A percentile compares a stretch with the other conserved stretches of the same genome.
Evolutionary conservation across 164 flowering plant species (phyloP).

Genomic region (Houttuynia cordata): DNA sequence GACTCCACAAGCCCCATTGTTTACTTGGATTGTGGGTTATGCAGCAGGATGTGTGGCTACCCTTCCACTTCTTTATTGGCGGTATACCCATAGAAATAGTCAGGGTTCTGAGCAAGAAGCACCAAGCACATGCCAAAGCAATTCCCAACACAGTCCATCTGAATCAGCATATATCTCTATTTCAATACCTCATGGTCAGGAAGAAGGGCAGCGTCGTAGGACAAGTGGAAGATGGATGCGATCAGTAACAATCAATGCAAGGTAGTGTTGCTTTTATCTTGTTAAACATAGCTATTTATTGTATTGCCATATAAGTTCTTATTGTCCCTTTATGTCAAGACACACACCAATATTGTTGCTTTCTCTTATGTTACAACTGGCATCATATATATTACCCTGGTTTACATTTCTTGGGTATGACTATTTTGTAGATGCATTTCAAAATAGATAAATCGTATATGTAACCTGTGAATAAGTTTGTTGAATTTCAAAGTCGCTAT

Average conservation of each 20-base stretch:
- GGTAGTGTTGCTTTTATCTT: constrained; percentile 16
- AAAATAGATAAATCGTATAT: too few relatives aligned
- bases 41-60: constrained; percentile 46
- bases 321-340: too few relatives aligned
- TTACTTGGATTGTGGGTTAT: constrained; percentile 50
- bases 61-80: constrained; percentile 66
- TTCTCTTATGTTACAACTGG: too few relatives aligned
- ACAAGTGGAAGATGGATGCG: constrained; percentile 17
- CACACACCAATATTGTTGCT: too few relatives aligned
- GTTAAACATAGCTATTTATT: not conserved
- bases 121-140: constrained; percentile 22
- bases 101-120: constrained; percentile 32
- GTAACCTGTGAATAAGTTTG: too few relatives aligned
- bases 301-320: too few relatives aligned
- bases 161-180: constrained; percentile 31
- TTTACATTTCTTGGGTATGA: too few relatives aligned
- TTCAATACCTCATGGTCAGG: constrained; percentile 22
- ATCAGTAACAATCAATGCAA: constrained; percentile 11
- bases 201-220: constrained; percentile 21
- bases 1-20: constrained; percentile 36
- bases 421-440: too few relatives aligned
- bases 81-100: constrained; percentile 41
- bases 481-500: too few relatives aligned
- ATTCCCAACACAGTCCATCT: constrained; percentile 24
- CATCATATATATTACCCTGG: too few relatives aligned